Evolutionary conservation across 1,139 yeast species (phyloP).

Genomic region (Entelexis sorbosivorans): DNA sequence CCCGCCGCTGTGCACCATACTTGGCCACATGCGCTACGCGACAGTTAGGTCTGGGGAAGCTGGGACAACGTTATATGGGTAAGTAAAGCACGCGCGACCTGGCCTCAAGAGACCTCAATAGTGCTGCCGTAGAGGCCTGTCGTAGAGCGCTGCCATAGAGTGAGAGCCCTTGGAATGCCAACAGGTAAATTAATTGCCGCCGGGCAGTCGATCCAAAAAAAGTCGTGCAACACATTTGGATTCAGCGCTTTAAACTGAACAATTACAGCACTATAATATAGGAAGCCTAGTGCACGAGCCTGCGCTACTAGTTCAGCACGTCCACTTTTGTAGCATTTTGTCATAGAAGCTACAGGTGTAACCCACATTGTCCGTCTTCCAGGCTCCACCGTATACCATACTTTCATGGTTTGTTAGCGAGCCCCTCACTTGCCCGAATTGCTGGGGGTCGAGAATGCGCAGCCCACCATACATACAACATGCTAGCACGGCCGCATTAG

Average conservation of each 20-base stretch:
- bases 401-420: conserved; percentile 55
- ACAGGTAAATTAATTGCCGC: too few relatives aligned
- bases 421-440: conserved; percentile 29
- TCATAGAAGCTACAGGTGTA: conserved; percentile 91
- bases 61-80: background rate
- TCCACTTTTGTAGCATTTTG: conserved; percentile 66
- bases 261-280: too few relatives aligned
- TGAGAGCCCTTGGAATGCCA: too few relatives aligned
- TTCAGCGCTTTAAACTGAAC: too few relatives aligned
- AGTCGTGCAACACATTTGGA: too few relatives aligned
- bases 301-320: background rate
- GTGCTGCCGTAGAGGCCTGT: too few relatives aligned
- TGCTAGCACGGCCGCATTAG: conserved; percentile 38
- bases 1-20: background rate
- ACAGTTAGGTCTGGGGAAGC: background rate
- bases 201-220: too few relatives aligned
- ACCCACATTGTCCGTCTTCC: conserved; percentile 41
- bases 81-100: background rate
- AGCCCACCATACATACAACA: conserved; percentile 98
- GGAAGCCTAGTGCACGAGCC: too few relatives aligned
- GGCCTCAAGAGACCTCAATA: too few relatives aligned
- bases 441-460: conserved; percentile 40
- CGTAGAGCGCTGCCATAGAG: too few relatives aligned
- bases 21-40: background rate
- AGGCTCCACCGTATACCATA: conserved; percentile 93